Base-by-base conservation (phyloP, 768 basidiomycete genomes). In the Coprinellus micaceus region DNA sequence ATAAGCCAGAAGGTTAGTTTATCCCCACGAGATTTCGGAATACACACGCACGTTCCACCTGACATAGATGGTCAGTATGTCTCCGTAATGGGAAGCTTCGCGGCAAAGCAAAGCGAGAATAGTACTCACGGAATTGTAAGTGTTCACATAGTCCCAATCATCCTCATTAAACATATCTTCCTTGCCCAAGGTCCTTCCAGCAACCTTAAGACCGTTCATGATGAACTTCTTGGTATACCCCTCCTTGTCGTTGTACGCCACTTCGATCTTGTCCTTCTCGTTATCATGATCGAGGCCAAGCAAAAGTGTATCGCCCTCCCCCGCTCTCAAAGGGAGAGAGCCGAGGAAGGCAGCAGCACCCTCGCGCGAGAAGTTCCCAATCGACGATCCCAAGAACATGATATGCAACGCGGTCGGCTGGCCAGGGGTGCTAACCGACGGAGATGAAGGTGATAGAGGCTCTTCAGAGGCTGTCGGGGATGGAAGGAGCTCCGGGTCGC, bases 211-310 rank as follows among this genome's bases (percentile, higher is more conserved):
- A 0, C 90, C 94, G 63, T 97, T 94, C 82, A 94, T 85, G 59
- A 95, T 89, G 66, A 97, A 96, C 11, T 72, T 72, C 62, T 73
- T 77, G 0, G 91, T 93, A 60, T 83, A 72, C 3, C 89, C 92
- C 57, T 82, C 78, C 4, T 77, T 74, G 62, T 97, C 94, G 63
- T 96, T 88, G 71, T 98, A 98, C 0, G 95, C 95, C 19, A 74
- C 67, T 66, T 95, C 91, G 54, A 98, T 88, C 58, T 81, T 74
- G n/a, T 71, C 67, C 54, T 78, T 77, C 36, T 81, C 81, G 61
- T 90, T 88, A 66, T 88, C 82, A 54, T 93, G 91, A 69, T 98
- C 96, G 43, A 98, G 72, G n/a, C 95, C 95, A 10, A 99, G 77
- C 2, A 98, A 74, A 7, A 98, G 76, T 0, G 91, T 96, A 67